These are phyloP conservation scores for Cichorium intybus DNA, from an alignment of 140 eudicot genomes.

Conservation along the genomic window DNA sequence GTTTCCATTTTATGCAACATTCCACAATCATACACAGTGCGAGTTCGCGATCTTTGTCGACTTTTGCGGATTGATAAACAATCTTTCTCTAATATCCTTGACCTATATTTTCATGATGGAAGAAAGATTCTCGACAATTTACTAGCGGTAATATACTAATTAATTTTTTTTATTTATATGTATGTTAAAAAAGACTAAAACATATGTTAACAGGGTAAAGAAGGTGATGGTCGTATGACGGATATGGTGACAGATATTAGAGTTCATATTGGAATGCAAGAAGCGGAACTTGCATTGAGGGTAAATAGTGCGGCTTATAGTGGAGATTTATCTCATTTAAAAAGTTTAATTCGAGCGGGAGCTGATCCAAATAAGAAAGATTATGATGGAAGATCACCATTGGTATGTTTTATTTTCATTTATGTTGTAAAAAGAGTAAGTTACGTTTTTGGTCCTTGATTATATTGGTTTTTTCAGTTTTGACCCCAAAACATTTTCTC, in stretches of 20 bases:
- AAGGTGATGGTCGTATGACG: conserved; percentile 52
- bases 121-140: conserved; percentile 64
- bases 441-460: no score
- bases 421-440: no score
- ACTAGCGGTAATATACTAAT: conserved; percentile 54
- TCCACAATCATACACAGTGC: conserved; percentile 82
- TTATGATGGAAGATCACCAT: conserved; percentile 83
- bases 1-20: conserved; percentile 83
- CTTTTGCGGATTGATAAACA: conserved; percentile 86
- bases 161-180: not conserved
- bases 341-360: conserved; percentile 72
- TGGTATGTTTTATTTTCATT: conserved; percentile 50
- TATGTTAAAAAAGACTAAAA: not conserved
- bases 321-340: conserved; percentile 80
- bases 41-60: conserved; percentile 70
- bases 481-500: no score
- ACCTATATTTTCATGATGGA: conserved; percentile 86
- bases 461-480: no score
- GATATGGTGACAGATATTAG: conserved; percentile 75
- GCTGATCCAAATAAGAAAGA: conserved; percentile 87
- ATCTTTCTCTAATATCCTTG: conserved; percentile 72
- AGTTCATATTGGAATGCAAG: conserved; percentile 72
- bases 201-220: conserved; percentile 54
- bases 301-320: conserved; percentile 77
- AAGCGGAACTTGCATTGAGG: conserved; percentile 82